phyloP scores from a whole-genome alignment of 805 yeast genomes.

The fission yeast (Schizosaccharomyces pombe) region DNA sequence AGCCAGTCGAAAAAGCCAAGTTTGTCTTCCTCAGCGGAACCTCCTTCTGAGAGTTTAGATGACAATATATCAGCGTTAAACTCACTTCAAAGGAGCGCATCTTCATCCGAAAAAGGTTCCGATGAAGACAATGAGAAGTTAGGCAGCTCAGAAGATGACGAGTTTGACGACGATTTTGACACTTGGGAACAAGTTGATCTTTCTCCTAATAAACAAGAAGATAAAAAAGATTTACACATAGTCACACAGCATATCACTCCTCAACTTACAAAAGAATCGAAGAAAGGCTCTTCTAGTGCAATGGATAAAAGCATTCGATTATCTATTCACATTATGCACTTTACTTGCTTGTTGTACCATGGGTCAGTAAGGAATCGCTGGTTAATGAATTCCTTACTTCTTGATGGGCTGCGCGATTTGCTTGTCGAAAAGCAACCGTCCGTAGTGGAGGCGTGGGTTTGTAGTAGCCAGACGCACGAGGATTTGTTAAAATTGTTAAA shows the following conservation, averaged over 20 bases:
- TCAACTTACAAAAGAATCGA: neutral
- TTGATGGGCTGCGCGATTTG: neutral
- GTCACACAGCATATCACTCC: neutral
- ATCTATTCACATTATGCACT: neutral
- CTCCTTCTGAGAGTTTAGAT: too few relatives aligned
- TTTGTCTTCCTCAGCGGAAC: too few relatives aligned
- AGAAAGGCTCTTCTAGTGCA: neutral
- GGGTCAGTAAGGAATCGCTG: neutral
- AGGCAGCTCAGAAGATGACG: too few relatives aligned
- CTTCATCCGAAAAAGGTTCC: too few relatives aligned
- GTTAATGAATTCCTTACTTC: neutral
- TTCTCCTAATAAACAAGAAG: neutral
- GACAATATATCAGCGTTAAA: too few relatives aligned
- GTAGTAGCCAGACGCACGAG: neutral
- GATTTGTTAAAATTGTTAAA: neutral
- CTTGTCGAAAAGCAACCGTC: neutral
- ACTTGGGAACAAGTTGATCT: slow-evolving; percentile 1
- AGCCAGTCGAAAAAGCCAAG: too few relatives aligned
- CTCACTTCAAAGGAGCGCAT: too few relatives aligned
- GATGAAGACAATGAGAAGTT: too few relatives aligned
- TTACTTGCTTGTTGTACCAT: neutral
- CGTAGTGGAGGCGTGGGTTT: neutral
- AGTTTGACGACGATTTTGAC: neutral
- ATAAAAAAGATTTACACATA: neutral
- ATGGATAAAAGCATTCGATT: neutral